Conservation (phyloP, 257 asterid species). For the Gardenia jasminoides region DNA sequence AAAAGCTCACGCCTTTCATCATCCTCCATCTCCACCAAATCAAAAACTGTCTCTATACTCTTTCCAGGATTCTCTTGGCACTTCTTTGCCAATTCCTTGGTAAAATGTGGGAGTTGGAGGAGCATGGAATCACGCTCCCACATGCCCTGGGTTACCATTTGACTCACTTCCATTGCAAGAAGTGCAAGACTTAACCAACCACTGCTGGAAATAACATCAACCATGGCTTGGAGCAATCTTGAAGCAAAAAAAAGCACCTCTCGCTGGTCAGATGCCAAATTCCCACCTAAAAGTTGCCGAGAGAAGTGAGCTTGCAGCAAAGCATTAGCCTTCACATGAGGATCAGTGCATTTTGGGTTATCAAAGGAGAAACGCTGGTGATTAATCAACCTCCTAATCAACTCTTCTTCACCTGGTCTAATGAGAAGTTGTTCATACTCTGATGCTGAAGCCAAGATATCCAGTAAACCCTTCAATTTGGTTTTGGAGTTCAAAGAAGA, state of each 20-base stretch:
- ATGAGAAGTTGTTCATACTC: constrained; percentile 38
- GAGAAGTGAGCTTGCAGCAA: constrained; percentile 43
- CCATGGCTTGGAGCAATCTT: constrained; percentile 44
- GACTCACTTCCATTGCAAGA: constrained; percentile 42
- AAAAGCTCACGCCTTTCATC: constrained; percentile 38
- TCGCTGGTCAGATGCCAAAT: constrained; percentile 37
- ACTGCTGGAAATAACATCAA: constrained; percentile 45
- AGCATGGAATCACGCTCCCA: constrained; percentile 45
- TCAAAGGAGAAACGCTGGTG: constrained; percentile 42
- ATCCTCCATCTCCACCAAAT: constrained; percentile 43
- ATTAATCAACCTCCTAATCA: constrained; percentile 38
- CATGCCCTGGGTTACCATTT: constrained; percentile 48
- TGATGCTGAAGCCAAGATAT: constrained; percentile 42
- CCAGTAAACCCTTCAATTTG: constrained; percentile 42
- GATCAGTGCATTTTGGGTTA: constrained; percentile 33
- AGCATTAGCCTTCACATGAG: constrained; percentile 44
- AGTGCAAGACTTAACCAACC: constrained; percentile 45
- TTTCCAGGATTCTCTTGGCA: constrained; percentile 42
- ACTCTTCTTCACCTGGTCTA: constrained; percentile 47
- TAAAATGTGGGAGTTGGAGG: constrained; percentile 42
- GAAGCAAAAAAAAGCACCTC: constrained; percentile 35
- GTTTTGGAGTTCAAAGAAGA: constrained; percentile 38
- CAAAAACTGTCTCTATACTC: constrained; percentile 39
- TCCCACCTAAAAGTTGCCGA: constrained; percentile 35
- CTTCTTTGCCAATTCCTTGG: constrained; percentile 40